Evolutionary conservation across 2,329 filamentous ascomycete genomes (phyloP).

Genomic region (Xylariaceae sp.): DNA sequence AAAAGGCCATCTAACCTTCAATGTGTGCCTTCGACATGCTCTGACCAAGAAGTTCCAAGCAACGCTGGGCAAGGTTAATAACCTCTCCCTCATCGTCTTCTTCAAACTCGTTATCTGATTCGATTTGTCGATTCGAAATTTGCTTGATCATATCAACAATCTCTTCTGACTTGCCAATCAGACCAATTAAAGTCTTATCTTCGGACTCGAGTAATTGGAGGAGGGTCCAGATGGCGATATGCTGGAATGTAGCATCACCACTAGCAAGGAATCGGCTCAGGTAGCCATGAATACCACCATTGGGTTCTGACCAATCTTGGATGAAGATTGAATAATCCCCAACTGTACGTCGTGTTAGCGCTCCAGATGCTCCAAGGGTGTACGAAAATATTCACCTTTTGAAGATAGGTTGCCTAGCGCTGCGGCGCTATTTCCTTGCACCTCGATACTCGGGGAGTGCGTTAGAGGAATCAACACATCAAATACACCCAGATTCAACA

Average conservation of each 20-base stretch:
- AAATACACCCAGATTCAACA: slow-evolving; percentile 91
- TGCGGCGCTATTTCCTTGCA: slow-evolving; percentile 97
- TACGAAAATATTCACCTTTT: slow-evolving; percentile 73
- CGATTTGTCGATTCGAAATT: slow-evolving; percentile 88
- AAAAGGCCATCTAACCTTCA: slow-evolving; percentile 63
- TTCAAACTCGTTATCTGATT: slow-evolving; percentile 83
- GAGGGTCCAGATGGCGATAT: slow-evolving; percentile 98
- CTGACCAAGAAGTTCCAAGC: slow-evolving; percentile 84
- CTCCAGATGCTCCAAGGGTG: neutral
- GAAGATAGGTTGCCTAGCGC: slow-evolving; percentile 95
- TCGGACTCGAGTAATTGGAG: slow-evolving; percentile 95
- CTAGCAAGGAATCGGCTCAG: slow-evolving; percentile 90
- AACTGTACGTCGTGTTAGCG: slow-evolving; percentile 60
- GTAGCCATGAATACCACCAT: slow-evolving; percentile 95
- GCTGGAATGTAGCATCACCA: slow-evolving; percentile 96
- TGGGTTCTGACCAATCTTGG: slow-evolving; percentile 89
- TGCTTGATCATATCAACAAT: slow-evolving; percentile 90
- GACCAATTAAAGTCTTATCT: slow-evolving; percentile 84
- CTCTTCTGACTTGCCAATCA: slow-evolving; percentile 88
- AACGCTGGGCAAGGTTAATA: slow-evolving; percentile 87
- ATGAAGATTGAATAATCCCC: slow-evolving; percentile 97
- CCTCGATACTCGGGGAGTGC: slow-evolving; percentile 93
- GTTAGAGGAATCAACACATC: slow-evolving; percentile 96
- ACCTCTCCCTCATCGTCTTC: slow-evolving; percentile 95
- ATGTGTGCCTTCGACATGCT: slow-evolving; percentile 79